phyloP scores from a whole-genome alignment of 345 rosid species.

The Populus alba region DNA sequence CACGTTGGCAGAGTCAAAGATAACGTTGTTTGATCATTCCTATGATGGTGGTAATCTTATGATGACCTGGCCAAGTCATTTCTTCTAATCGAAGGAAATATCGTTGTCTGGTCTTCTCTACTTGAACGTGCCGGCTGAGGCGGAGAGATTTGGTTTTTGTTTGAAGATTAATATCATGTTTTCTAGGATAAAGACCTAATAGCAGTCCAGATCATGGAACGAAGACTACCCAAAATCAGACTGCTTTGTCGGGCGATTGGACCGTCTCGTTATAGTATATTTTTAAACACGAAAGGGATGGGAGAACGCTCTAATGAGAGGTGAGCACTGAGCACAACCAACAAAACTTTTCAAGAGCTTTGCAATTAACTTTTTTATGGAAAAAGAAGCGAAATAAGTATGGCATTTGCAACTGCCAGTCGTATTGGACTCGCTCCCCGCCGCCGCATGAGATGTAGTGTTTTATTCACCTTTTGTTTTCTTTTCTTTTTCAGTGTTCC shows the following conservation, averaged over 20 bases:
- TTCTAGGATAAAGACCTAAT: too few relatives aligned
- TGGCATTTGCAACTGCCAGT: conserved; percentile 51
- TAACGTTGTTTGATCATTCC: neutral
- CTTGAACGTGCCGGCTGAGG: neutral
- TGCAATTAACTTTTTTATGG: conserved; percentile 10
- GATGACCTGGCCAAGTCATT: neutral
- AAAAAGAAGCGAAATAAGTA: conserved; percentile 7
- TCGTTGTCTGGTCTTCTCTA: neutral
- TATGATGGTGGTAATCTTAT: neutral
- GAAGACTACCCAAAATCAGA: neutral
- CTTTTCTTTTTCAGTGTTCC: conserved; percentile 11
- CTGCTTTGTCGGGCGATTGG: neutral
- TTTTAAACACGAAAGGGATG: neutral
- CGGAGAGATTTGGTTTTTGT: neutral
- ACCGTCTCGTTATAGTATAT: neutral
- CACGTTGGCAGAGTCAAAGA: neutral
- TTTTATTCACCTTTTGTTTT: conserved; percentile 8
- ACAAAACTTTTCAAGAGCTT: conserved; percentile 18
- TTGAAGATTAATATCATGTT: too few relatives aligned
- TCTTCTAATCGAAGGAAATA: neutral
- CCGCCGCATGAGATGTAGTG: conserved; percentile 12
- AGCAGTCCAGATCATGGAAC: neutral
- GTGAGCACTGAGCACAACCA: neutral
- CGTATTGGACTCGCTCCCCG: conserved; percentile 28
- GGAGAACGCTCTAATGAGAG: neutral